Evolutionary conservation across 371 early-diverging fungal genomes (phyloP).

Genomic region (Saksenaea vasiformis): DNA sequence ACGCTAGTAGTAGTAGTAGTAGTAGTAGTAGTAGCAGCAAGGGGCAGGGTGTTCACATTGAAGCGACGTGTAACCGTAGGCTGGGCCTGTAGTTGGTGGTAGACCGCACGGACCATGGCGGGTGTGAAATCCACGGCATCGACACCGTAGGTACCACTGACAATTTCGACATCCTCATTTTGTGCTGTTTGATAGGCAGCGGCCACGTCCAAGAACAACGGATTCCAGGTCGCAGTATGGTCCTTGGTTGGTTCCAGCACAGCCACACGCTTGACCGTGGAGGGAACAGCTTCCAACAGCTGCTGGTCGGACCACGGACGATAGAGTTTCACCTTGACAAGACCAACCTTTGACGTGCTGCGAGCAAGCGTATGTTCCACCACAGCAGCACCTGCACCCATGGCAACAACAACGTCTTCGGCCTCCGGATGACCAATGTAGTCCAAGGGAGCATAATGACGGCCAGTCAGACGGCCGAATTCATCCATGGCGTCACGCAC

Average conservation of each 20-base stretch:
- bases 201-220: conserved; percentile 77
- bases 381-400: conserved; percentile 62
- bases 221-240: conserved; percentile 70
- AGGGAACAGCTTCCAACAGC: conserved; percentile 57
- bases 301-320: conserved; percentile 67
- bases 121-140: conserved; percentile 41
- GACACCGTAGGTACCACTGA: conserved; percentile 59
- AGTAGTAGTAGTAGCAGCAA: conserved; percentile 5
- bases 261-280: conserved; percentile 57
- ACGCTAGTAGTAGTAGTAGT: too few species aligned
- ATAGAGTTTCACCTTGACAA: conserved; percentile 65
- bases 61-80: conserved; percentile 37
- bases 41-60: conserved; percentile 26
- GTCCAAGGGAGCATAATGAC: conserved; percentile 52
- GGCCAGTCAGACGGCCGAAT: conserved; percentile 46
- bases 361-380: conserved; percentile 34
- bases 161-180: conserved; percentile 46
- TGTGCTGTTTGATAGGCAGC: conserved; percentile 63
- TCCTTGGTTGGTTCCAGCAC: conserved; percentile 74
- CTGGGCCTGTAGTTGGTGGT: conserved; percentile 30
- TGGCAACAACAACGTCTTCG: conserved; percentile 59
- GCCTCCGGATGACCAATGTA: conserved; percentile 58
- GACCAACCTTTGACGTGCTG: conserved; percentile 49
- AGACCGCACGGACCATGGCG: conserved; percentile 50
- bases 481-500: conserved; percentile 41